phyloP scores from a whole-genome alignment of 1,139 yeast genomes.

The Blastobotrys arbuscula region DNA sequence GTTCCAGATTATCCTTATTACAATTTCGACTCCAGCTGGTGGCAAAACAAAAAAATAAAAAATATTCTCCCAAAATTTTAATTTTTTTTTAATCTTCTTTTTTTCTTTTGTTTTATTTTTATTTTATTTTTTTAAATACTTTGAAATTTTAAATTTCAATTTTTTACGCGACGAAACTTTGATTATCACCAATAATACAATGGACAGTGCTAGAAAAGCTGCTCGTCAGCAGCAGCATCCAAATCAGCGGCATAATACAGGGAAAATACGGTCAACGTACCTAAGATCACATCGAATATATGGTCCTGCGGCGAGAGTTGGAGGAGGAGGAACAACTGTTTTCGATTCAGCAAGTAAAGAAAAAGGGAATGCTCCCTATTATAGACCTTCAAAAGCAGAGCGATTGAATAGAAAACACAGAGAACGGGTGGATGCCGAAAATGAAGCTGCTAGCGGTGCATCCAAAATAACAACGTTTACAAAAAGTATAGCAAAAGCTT shows the following conservation, averaged over 20 bases:
- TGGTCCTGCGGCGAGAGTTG: constrained; percentile 8
- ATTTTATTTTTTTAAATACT: background rate
- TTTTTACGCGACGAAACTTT: background rate
- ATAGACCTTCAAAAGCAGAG: constrained; percentile 7
- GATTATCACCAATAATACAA: background rate
- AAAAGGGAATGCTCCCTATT: constrained; percentile 7
- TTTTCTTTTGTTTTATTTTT: background rate
- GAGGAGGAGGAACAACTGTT: background rate
- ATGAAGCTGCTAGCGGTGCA: background rate
- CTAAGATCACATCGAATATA: constrained; percentile 7
- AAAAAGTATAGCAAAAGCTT: constrained; percentile 2
- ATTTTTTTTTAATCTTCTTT: background rate
- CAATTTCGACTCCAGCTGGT: too few species aligned
- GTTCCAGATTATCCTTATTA: too few species aligned
- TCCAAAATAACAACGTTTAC: constrained; percentile 1
- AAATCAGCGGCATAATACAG: background rate
- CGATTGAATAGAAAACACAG: constrained; percentile 4
- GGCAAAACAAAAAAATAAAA: background rate
- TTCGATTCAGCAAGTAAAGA: background rate
- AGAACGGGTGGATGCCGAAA: constrained; percentile 1
- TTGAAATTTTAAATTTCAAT: too few species aligned
- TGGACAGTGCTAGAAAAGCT: constrained; percentile 9
- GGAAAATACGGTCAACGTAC: constrained; percentile 2
- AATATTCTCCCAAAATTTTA: background rate
- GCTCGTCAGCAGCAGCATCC: background rate